Evolutionary conservation across 176 grass and related monocot genomes (phyloP).

Genomic region (Phyllostachys edulis): DNA sequence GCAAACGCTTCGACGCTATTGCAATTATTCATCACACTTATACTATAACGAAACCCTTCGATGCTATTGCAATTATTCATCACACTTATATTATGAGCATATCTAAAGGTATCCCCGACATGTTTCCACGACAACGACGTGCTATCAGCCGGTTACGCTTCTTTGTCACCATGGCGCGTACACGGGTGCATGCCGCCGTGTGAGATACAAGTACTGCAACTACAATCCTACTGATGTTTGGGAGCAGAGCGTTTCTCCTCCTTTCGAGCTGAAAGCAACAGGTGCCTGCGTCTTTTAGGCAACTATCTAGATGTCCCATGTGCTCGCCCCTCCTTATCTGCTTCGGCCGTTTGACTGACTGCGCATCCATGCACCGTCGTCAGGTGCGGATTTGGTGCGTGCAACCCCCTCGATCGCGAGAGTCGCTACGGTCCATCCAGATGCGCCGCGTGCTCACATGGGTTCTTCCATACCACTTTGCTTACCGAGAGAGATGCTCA

Average conservation of each 20-base stretch:
- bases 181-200: neutral
- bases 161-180: neutral
- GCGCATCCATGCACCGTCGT: neutral
- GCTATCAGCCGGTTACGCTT: neutral
- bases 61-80: too few species aligned
- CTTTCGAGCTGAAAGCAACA: neutral
- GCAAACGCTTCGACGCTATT: too few species aligned
- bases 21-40: too few species aligned
- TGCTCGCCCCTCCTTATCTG: neutral
- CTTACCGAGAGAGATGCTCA: neutral
- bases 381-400: conserved; percentile 34
- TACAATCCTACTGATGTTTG: neutral
- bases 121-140: neutral
- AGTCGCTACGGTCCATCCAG: neutral
- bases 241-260: neutral
- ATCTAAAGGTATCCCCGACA: too few species aligned
- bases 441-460: conserved; percentile 22
- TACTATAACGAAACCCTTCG: too few species aligned
- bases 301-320: neutral
- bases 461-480: neutral
- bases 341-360: neutral
- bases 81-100: too few species aligned
- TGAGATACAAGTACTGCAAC: neutral
- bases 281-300: neutral
- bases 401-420: neutral